Evolutionary conservation across 1,139 yeast species (phyloP).

Genomic region (Saccharomycopsis hybrid): DNA sequence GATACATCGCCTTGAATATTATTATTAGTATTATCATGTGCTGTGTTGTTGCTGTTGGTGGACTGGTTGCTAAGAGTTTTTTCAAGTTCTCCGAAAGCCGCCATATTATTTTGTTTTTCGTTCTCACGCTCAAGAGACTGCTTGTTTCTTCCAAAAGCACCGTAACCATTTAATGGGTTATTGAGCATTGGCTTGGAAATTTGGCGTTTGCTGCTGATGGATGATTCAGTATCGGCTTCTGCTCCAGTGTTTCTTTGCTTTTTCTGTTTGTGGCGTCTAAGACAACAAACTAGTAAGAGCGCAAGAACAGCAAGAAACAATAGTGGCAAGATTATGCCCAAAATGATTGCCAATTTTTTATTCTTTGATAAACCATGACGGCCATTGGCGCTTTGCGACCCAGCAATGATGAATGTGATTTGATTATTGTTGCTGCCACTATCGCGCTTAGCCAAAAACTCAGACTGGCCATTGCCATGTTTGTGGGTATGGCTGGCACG

Average conservation of each 20-base stretch:
- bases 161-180: conserved; percentile 35
- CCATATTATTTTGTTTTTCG: not conserved
- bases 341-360: conserved; percentile 65
- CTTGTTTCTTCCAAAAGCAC: not conserved
- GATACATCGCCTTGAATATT: not conserved
- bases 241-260: conserved; percentile 33
- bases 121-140: not conserved
- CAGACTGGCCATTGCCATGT: no score
- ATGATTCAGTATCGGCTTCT: no score
- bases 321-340: conserved; percentile 81
- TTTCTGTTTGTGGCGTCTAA: conserved; percentile 35
- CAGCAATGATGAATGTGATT: conserved; percentile 48
- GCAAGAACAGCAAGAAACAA: conserved; percentile 42
- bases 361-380: conserved; percentile 21
- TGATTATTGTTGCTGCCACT: conserved; percentile 25
- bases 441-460: no score
- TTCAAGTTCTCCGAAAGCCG: conserved; percentile 10
- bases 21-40: not conserved
- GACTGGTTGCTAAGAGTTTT: conserved; percentile 13
- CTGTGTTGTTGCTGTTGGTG: not conserved
- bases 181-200: conserved; percentile 35
- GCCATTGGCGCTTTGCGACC: no score
- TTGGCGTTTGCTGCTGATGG: conserved; percentile 12
- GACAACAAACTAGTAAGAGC: conserved; percentile 51
- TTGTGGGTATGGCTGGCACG: no score